Evolutionary conservation across 139 green algal genomes (phyloP).

Genomic region (Chlamydomonas sp.): DNA sequence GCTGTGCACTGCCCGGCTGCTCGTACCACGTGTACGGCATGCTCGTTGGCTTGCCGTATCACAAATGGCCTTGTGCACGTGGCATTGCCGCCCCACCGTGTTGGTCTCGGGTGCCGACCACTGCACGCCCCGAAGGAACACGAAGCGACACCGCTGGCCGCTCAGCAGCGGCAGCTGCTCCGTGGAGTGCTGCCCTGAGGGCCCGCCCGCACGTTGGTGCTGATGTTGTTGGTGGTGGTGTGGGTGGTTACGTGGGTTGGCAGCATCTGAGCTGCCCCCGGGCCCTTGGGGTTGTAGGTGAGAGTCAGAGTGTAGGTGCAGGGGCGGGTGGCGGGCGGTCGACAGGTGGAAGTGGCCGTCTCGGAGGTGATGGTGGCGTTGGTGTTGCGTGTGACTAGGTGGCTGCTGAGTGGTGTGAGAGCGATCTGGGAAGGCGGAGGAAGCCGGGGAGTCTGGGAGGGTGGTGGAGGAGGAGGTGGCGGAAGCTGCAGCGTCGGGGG

Average conservation of each 20-base stretch:
- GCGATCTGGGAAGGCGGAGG: no score
- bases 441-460: no score
- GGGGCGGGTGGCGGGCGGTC: not conserved
- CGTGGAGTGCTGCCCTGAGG: not conserved
- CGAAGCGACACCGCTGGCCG: constrained; percentile 38
- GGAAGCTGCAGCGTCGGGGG: no score
- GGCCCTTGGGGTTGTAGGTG: not conserved
- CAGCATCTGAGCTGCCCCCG: no score
- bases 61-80: not conserved
- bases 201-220: not conserved
- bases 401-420: no score
- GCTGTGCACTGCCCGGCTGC: not conserved
- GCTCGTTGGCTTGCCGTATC: not conserved
- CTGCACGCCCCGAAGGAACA: constrained; percentile 64
- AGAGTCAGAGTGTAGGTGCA: not conserved
- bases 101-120: constrained; percentile 53
- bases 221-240: not conserved
- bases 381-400: no score
- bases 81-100: not conserved
- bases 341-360: constrained; percentile 13
- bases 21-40: not conserved
- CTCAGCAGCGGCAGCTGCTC: not conserved
- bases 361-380: not conserved
- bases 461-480: no score
- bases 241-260: no score